Conservation (phyloP, 2,329 filamentous ascomycete species). For the Leptosphaerulina australis region DNA sequence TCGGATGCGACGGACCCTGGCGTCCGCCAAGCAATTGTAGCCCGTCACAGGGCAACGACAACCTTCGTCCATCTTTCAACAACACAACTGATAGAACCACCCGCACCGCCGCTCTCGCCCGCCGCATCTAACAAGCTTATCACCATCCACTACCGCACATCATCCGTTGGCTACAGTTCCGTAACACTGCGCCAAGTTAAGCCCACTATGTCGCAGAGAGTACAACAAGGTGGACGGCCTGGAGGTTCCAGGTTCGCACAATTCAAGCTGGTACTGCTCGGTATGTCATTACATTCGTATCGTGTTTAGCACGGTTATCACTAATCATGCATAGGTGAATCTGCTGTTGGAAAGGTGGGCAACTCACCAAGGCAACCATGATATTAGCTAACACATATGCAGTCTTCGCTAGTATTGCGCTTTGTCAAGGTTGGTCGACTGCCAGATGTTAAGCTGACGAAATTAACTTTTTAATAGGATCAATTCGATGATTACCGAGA, state of each 20-base stretch:
- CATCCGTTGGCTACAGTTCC: constrained; percentile 14
- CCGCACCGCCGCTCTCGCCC: constrained; percentile 17
- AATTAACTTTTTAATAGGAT: constrained; percentile 64
- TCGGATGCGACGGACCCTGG: constrained; percentile 8
- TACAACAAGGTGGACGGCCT: constrained; percentile 70
- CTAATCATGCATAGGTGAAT: constrained; percentile 74
- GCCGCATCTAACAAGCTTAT: constrained; percentile 1
- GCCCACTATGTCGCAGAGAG: constrained; percentile 78
- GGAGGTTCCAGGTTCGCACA: constrained; percentile 84
- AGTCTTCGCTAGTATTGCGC: constrained; percentile 97
- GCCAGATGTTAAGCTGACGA: not conserved
- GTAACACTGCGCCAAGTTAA: constrained; percentile 32
- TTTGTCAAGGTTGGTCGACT: constrained; percentile 85
- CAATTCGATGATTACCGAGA: constrained; percentile 99
- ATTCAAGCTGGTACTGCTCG: constrained; percentile 97
- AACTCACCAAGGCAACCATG: constrained; percentile 35
- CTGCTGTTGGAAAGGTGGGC: constrained; percentile 93
- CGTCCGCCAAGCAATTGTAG: constrained; percentile 10
- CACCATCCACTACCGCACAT: constrained; percentile 4
- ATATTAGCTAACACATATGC: constrained; percentile 36
- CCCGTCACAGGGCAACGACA: constrained; percentile 18
- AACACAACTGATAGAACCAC: constrained; percentile 11
- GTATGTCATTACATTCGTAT: constrained; percentile 60
- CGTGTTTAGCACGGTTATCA: not conserved
- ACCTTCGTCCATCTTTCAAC: constrained; percentile 14